phyloP scores from a whole-genome alignment of 2,329 filamentous ascomycete genomes.

The Neonectria magnoliae region DNA sequence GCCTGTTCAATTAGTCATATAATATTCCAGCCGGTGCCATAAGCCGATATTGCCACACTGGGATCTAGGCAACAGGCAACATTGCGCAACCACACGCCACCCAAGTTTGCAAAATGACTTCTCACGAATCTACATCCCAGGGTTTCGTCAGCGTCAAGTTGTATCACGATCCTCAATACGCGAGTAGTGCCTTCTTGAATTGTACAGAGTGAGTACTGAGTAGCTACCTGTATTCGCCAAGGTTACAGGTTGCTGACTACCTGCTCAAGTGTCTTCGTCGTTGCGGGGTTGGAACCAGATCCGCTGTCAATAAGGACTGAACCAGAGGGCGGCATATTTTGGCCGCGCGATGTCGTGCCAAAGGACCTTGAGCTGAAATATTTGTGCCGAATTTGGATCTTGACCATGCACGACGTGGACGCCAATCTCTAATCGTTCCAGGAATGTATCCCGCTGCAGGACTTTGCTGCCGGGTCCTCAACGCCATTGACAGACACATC shows the following conservation, averaged over 20 bases:
- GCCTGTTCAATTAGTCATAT: not conserved
- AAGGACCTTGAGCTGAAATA: slow-evolving; percentile 7
- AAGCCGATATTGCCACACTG: not conserved
- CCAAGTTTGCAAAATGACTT: not conserved
- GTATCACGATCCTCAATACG: not conserved
- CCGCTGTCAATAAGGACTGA: not conserved
- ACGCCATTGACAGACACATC: not conserved
- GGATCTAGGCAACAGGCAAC: not conserved
- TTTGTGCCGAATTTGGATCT: not conserved
- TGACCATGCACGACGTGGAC: not conserved
- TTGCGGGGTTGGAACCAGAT: not conserved
- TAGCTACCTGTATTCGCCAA: not conserved
- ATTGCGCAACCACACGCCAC: not conserved
- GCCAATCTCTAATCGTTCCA: slow-evolving; percentile 2
- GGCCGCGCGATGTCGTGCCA: not conserved
- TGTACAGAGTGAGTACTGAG: not conserved
- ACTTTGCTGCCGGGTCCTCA: not conserved
- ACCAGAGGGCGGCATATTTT: not conserved
- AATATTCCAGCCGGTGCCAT: not conserved
- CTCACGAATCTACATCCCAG: not conserved
- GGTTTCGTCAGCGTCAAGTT: not conserved
- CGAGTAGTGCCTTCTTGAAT: not conserved
- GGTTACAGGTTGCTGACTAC: not conserved
- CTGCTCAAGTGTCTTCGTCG: not conserved
- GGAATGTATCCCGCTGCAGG: not conserved